A percentile compares a stretch with the other conserved stretches of the same genome.
Conservation (phyloP, 768 basidiomycete species). For the Collybia mongolica region DNA sequence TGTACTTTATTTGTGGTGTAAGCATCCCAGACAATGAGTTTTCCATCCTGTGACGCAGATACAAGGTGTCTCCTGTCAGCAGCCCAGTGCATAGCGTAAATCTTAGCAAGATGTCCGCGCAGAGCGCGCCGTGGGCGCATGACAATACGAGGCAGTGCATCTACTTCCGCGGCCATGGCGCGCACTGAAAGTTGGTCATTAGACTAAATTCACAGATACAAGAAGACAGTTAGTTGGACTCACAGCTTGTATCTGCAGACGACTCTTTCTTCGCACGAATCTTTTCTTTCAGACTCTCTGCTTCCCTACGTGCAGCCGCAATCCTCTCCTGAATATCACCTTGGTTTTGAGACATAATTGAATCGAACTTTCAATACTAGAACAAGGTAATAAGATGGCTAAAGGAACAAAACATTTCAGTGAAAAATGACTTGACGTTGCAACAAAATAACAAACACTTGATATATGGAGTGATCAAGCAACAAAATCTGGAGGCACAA, state of each 20-base stretch:
- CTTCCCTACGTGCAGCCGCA: conserved; percentile 94
- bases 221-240: conserved; percentile 33
- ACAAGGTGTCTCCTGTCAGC: conserved; percentile 96
- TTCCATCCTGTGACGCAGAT: conserved; percentile 99
- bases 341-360: conserved; percentile 73
- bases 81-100: conserved; percentile 99
- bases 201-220: conserved; percentile 8
- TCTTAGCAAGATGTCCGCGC: conserved; percentile 97
- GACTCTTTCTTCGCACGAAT: conserved; percentile 95
- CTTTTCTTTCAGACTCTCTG: conserved; percentile 97
- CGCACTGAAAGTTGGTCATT: conserved; percentile 59
- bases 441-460: conserved; percentile 5
- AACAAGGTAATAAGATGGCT: too few relatives aligned
- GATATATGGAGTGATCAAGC: conserved; percentile 8
- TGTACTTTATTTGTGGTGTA: conserved; percentile 99
- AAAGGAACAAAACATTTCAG: too few relatives aligned
- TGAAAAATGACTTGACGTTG: neutral
- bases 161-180: conserved; percentile 97
- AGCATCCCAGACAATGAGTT: conserved; percentile 99
- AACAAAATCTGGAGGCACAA: conserved; percentile 2
- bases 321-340: conserved; percentile 90
- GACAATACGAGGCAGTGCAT: conserved; percentile 92
- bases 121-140: conserved; percentile 96
- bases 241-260: conserved; percentile 96
- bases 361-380: neutral